phyloP scores from a whole-genome alignment of 192 early-diverging fungal species.

The Coemansia sp. region DNA sequence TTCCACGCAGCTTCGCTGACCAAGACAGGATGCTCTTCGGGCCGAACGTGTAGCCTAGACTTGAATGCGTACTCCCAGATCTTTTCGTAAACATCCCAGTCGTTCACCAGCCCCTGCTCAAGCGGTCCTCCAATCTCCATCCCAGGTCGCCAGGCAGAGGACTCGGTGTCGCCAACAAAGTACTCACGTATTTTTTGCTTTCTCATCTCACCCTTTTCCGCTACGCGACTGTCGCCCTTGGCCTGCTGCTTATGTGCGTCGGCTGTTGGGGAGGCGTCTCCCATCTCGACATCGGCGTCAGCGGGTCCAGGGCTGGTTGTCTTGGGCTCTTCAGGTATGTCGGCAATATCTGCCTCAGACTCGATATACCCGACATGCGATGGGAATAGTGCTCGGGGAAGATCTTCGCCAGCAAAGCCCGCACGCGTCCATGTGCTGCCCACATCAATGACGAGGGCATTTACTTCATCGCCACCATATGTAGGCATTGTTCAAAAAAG shows the following conservation, averaged over 20 bases:
- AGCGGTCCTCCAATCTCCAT: constrained; percentile 88
- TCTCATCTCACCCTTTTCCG: not conserved
- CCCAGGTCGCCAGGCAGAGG: constrained; percentile 69
- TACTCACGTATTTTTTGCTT: constrained; percentile 57
- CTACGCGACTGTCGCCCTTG: not conserved
- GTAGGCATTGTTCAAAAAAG: constrained; percentile 42
- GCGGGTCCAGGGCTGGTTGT: not conserved
- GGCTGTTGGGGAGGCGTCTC: constrained; percentile 1
- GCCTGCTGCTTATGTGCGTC: not conserved
- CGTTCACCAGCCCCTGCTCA: constrained; percentile 87
- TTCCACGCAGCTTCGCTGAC: constrained; percentile 94
- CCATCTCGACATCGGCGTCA: constrained; percentile 38
- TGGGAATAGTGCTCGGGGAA: constrained; percentile 86
- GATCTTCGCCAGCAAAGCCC: constrained; percentile 98
- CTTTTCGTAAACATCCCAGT: constrained; percentile 94
- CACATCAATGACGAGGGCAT: constrained; percentile 91
- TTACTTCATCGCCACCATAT: constrained; percentile 84
- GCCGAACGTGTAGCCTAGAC: constrained; percentile 69
- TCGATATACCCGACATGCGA: constrained; percentile 75
- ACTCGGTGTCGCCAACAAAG: constrained; percentile 73
- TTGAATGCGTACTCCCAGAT: constrained; percentile 89
- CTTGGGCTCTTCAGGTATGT: constrained; percentile 31
- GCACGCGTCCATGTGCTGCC: constrained; percentile 87
- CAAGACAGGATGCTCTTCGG: constrained; percentile 90
- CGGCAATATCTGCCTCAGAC: constrained; percentile 28